Evolutionary conservation across 345 rosid species (phyloP), one percentile per base, ranked within the genome.

Genomic region (Orychophragmus violaceus): DNA sequence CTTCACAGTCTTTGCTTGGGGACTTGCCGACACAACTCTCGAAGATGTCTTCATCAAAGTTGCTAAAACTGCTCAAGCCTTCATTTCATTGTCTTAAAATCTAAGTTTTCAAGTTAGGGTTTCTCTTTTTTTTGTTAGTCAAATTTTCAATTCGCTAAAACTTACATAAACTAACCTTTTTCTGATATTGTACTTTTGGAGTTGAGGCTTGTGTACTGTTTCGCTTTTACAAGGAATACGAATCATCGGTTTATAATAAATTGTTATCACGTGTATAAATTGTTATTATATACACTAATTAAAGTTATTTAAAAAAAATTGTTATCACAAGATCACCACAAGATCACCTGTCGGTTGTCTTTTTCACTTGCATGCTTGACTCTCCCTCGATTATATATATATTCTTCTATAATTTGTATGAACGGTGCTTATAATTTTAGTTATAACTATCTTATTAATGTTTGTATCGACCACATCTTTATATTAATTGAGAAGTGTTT

Each of bases 11-110:
- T 76, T 93, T 53, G 85, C 91, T 1, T n/a, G n/a, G n/a, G n/a
- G n/a, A n/a, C n/a, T n/a, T n/a, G n/a, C n/a, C n/a, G n/a, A n/a
- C n/a, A n/a, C 97, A 65, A 89, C 97, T 53, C 79, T 93, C 22
- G 97, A 90, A 78, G 98, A 93, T 67, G 97, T 93, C 57, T 90
- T 68, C 63, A 29, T 66, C 83, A 92, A 89, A 80, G 96, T 89
- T 57, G 95, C 96, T 30, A 79, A 70, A 6, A 59, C 54, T n/a
- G 75, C 86, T 1, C 80, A 82, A 68, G 77, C 76, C 41, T 37
- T 37, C 44, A 37, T 37, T 45, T 74, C 72, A 11, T 64, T 84
- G 70, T 72, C 76, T 62, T 71, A 62, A 59, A 14, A 17, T 17
- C 44, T 37, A 17, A 37, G 13, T 37, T 36, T 37, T 37, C 44